A percentile compares a stretch with the other conserved stretches of the same genome.
These are phyloP conservation scores for Phytophthora vignae DNA, from an alignment of 352 stramenopile species.

Conservation along the genomic window DNA sequence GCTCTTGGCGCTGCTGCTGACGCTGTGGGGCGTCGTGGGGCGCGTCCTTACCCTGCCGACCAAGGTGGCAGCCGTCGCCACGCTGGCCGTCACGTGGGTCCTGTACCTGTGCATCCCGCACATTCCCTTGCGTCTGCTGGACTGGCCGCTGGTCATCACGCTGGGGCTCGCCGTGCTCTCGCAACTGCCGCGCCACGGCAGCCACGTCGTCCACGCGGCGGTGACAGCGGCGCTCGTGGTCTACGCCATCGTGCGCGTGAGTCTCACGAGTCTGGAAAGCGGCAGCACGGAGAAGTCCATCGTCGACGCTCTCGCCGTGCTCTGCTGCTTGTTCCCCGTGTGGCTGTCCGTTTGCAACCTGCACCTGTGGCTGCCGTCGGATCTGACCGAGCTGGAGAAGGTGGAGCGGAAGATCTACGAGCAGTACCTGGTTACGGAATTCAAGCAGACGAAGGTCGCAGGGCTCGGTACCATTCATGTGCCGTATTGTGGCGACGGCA, in stretches of 20 bases:
- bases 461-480: slow-evolving; percentile 81
- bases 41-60: slow-evolving; percentile 56
- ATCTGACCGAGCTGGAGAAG: slow-evolving; percentile 53
- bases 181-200: slow-evolving; percentile 37
- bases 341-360: slow-evolving; percentile 64
- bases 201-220: slow-evolving; percentile 33
- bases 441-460: slow-evolving; percentile 59
- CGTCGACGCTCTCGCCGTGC: slow-evolving; percentile 43
- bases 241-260: slow-evolving; percentile 58
- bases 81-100: slow-evolving; percentile 44
- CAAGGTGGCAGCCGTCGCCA: slow-evolving; percentile 38
- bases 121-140: slow-evolving; percentile 53
- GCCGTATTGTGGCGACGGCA: slow-evolving; percentile 72
- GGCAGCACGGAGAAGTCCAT: slow-evolving; percentile 44
- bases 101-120: slow-evolving; percentile 66
- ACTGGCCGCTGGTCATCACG: slow-evolving; percentile 70
- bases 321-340: slow-evolving; percentile 56
- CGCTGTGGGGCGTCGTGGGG: slow-evolving; percentile 63
- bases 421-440: slow-evolving; percentile 68
- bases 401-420: slow-evolving; percentile 78
- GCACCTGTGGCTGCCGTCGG: slow-evolving; percentile 65
- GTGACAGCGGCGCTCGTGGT: slow-evolving; percentile 44
- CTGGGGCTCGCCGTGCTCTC: slow-evolving; percentile 38
- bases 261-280: slow-evolving; percentile 49
- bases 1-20: slow-evolving; percentile 55